These are phyloP conservation scores for Apiotrichum domesticum DNA, from an alignment of 1,284 basidiomycete species.

Conservation along the genomic window DNA sequence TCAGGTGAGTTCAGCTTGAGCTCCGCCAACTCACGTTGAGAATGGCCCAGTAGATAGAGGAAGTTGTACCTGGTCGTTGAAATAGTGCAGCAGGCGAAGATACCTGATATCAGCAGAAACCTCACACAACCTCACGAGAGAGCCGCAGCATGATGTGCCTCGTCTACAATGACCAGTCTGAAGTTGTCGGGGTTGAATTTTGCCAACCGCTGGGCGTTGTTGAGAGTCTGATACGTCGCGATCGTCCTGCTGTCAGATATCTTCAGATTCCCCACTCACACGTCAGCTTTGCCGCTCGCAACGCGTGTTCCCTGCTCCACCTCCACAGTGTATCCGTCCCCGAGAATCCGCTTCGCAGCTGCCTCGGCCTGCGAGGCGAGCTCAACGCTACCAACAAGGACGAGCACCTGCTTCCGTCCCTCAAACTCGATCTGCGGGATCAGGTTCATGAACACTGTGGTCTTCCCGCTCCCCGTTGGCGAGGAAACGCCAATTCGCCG, in stretches of 20 bases:
- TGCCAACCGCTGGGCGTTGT: slow-evolving; percentile 58
- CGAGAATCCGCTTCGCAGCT: slow-evolving; percentile 60
- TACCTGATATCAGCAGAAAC: slow-evolving; percentile 19
- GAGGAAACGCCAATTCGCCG: slow-evolving; percentile 85
- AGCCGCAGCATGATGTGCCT: slow-evolving; percentile 92
- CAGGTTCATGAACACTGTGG: slow-evolving; percentile 79
- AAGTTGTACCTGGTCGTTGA: slow-evolving; percentile 33
- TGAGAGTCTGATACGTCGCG: slow-evolving; percentile 86
- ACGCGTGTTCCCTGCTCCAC: slow-evolving; percentile 79
- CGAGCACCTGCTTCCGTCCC: slow-evolving; percentile 20
- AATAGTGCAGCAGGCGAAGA: slow-evolving; percentile 38
- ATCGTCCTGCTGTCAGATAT: slow-evolving; percentile 58
- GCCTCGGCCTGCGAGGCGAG: slow-evolving; percentile 80
- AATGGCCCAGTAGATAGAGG: slow-evolving; percentile 24
- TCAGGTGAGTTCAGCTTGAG: not conserved
- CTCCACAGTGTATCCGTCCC: slow-evolving; percentile 63
- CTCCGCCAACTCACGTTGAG: slow-evolving; percentile 6
- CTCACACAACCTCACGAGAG: slow-evolving; percentile 59
- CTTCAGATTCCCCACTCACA: slow-evolving; percentile 52
- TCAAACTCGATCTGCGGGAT: slow-evolving; percentile 49
- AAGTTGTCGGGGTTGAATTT: slow-evolving; percentile 71
- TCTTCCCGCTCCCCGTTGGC: slow-evolving; percentile 90
- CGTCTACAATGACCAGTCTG: slow-evolving; percentile 84
- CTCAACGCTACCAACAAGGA: slow-evolving; percentile 53
- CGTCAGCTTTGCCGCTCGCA: slow-evolving; percentile 75